Evolutionary conservation across 2,329 filamentous ascomycete genomes (phyloP).

Genomic region (Beauveria brongniartii): DNA sequence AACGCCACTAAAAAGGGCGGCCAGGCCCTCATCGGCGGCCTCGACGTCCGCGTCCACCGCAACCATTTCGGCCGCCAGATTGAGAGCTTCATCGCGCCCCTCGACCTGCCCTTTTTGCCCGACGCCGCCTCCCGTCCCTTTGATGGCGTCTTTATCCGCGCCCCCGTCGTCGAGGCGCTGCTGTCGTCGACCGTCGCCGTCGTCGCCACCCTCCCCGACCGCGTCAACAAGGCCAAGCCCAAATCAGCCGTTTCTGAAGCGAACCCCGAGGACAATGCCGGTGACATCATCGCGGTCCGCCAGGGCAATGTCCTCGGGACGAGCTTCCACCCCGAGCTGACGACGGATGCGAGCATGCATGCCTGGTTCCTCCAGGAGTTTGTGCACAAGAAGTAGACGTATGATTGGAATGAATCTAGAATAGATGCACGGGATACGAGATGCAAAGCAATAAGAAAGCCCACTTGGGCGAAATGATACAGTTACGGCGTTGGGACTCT

Average conservation of each 20-base stretch:
- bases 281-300: conserved; percentile 79
- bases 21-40: conserved; percentile 85
- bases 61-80: conserved; percentile 94
- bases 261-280: conserved; percentile 35
- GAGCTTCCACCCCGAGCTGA: conserved; percentile 93
- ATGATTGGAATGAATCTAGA: too few relatives aligned
- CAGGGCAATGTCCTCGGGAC: conserved; percentile 92
- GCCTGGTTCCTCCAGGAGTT: conserved; percentile 78
- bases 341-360: conserved; percentile 80
- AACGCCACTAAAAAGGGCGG: conserved; percentile 85
- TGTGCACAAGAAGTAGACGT: not conserved
- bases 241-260: conserved; percentile 30
- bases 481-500: too few relatives aligned
- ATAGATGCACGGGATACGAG: too few relatives aligned
- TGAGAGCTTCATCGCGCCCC: conserved; percentile 75
- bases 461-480: too few relatives aligned
- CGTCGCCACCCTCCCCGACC: conserved; percentile 40
- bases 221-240: conserved; percentile 26
- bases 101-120: conserved; percentile 64
- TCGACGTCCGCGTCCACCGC: conserved; percentile 82
- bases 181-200: conserved; percentile 45
- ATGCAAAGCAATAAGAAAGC: too few relatives aligned
- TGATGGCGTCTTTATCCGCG: conserved; percentile 84
- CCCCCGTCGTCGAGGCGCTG: conserved; percentile 83
- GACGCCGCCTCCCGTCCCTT: conserved; percentile 38